Evolutionary conservation across 129 eudicot species (phyloP).

Genomic region (Saposhnikovia divaricata): DNA sequence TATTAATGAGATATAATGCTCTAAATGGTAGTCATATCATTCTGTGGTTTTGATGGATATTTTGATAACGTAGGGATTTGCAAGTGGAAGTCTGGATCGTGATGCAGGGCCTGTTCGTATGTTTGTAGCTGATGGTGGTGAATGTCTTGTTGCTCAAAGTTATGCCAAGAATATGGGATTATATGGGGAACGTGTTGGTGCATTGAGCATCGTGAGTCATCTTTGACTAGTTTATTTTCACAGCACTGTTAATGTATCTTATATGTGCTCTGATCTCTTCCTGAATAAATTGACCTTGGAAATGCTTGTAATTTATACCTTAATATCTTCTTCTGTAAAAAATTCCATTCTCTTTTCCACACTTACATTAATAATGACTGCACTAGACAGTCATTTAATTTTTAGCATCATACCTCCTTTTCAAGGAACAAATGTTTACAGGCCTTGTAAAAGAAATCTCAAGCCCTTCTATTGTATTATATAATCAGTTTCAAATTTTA

Average conservation of each 20-base stretch:
- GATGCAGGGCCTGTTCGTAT: slow-evolving; percentile 88
- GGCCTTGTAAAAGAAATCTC: neutral
- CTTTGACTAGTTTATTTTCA: neutral
- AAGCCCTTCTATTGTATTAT: neutral
- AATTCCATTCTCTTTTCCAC: neutral
- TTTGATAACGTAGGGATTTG: slow-evolving; percentile 63
- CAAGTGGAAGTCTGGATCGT: slow-evolving; percentile 77
- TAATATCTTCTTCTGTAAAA: neutral
- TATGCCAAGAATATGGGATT: slow-evolving; percentile 94
- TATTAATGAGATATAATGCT: neutral
- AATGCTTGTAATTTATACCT: neutral
- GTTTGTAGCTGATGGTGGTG: slow-evolving; percentile 94
- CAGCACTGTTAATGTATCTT: neutral
- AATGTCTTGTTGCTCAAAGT: slow-evolving; percentile 86
- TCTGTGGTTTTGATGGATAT: neutral
- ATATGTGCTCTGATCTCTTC: neutral
- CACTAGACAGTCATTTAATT: neutral
- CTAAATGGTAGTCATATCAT: neutral
- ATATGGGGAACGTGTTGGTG: slow-evolving; percentile 96
- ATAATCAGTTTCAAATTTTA: neutral
- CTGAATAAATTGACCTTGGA: neutral
- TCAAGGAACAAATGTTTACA: neutral
- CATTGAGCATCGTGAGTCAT: slow-evolving; percentile 75
- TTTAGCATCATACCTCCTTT: neutral
- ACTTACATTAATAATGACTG: neutral